Evolutionary conservation across 1,284 basidiomycete genomes (phyloP).

Genomic region (Pulchroboletus neoregius): DNA sequence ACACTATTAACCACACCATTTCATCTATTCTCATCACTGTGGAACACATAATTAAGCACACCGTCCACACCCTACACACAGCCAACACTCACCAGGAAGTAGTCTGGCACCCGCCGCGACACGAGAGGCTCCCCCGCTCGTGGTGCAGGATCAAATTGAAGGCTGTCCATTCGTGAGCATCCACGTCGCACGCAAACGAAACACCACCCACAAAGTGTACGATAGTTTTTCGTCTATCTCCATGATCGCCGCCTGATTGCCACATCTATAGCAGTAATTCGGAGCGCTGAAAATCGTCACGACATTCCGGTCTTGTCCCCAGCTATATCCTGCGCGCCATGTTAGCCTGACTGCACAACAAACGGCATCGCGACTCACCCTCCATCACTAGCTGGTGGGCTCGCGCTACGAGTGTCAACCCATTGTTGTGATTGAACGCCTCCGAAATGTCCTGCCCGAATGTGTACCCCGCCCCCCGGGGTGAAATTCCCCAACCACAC

Average conservation of each 20-base stretch:
- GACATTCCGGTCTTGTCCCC: conserved; percentile 99
- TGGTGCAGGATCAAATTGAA: conserved; percentile 99
- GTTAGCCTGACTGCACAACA: conserved; percentile 4
- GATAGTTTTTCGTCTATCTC: conserved; percentile 99
- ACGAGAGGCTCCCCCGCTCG: conserved; percentile 97
- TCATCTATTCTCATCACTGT: conserved; percentile 21
- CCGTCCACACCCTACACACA: background rate
- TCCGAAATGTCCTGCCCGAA: conserved; percentile 99
- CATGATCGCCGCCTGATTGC: conserved; percentile 99
- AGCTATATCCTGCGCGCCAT: conserved; percentile 68
- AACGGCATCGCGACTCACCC: conserved; percentile 47
- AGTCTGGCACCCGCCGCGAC: conserved; percentile 97
- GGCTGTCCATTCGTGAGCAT: conserved; percentile 48
- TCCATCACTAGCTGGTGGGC: conserved; percentile 99
- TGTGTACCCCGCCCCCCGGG: conserved; percentile 97
- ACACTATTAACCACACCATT: conserved; percentile 18
- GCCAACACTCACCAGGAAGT: conserved; percentile 70
- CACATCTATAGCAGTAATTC: conserved; percentile 99
- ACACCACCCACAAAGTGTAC: conserved; percentile 75
- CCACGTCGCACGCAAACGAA: conserved; percentile 8
- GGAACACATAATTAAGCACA: background rate
- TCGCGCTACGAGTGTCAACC: conserved; percentile 91
- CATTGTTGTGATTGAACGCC: conserved; percentile 99
- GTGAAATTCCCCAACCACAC: conserved; percentile 99
- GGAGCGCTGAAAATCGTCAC: conserved; percentile 99